These are phyloP conservation scores for Trichoderma atrobrunneum DNA, from an alignment of 2,329 filamentous ascomycete species.

Conservation along the genomic window DNA sequence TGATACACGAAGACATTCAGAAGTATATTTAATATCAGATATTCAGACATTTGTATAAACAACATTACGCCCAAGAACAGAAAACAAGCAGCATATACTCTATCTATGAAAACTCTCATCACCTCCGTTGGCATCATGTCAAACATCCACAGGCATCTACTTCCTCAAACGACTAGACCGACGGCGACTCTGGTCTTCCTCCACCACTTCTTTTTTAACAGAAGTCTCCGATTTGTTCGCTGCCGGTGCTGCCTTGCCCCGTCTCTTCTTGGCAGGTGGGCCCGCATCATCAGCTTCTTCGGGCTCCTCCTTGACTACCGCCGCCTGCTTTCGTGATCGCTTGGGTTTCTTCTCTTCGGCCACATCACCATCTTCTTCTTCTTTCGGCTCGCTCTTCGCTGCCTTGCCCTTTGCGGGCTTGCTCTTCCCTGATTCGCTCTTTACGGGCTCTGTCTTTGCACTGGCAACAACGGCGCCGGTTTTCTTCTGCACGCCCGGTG, in stretches of 20 bases:
- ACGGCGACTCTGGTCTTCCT: slow-evolving; percentile 21
- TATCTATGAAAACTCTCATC: background rate
- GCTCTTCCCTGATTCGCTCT: slow-evolving; percentile 28
- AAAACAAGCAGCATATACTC: background rate
- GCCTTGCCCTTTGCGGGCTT: background rate
- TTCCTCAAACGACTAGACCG: slow-evolving; percentile 32
- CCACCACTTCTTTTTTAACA: background rate
- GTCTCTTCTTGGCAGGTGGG: slow-evolving; percentile 30
- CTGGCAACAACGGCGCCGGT: slow-evolving; percentile 43
- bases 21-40: background rate
- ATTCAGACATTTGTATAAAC: background rate
- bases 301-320: slow-evolving; percentile 23
- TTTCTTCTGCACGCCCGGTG: slow-evolving; percentile 85
- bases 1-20: background rate
- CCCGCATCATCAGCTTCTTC: slow-evolving; percentile 30
- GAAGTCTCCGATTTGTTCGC: slow-evolving; percentile 26
- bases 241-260: slow-evolving; percentile 3
- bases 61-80: background rate
- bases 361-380: slow-evolving; percentile 7
- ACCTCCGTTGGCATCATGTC: background rate
- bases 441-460: slow-evolving; percentile 43
- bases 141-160: background rate
- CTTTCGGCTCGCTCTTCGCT: slow-evolving; percentile 23
- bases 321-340: slow-evolving; percentile 28
- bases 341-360: slow-evolving; percentile 23